phyloP scores from a whole-genome alignment of 1,284 basidiomycete genomes.

The Peniophora sp. region DNA sequence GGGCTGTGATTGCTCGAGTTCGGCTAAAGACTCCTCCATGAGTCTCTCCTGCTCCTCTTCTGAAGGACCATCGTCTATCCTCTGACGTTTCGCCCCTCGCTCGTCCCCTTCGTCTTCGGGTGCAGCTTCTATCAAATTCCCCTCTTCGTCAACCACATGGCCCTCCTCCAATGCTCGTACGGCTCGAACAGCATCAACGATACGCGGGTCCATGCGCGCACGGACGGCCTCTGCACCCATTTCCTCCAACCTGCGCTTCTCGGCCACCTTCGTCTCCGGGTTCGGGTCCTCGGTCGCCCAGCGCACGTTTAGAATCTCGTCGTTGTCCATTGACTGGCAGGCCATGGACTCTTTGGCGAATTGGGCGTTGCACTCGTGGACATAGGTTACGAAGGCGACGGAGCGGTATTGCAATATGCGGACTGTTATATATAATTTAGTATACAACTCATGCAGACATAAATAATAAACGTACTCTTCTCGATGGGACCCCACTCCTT shows the following conservation, averaged over 20 bases:
- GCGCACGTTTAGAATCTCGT: slow-evolving; percentile 96
- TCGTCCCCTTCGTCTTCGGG: slow-evolving; percentile 10
- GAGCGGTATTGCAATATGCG: slow-evolving; percentile 90
- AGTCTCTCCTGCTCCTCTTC: slow-evolving; percentile 10
- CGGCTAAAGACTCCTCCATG: slow-evolving; percentile 1
- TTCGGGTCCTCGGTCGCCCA: slow-evolving; percentile 98
- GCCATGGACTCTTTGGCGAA: slow-evolving; percentile 99
- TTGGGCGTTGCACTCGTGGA: slow-evolving; percentile 79
- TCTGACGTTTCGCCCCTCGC: slow-evolving; percentile 32
- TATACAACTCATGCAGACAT: slow-evolving; percentile 2
- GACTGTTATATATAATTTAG: slow-evolving; percentile 39
- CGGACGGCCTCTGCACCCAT: slow-evolving; percentile 81
- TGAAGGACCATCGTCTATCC: slow-evolving; percentile 18
- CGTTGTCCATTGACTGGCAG: slow-evolving; percentile 94
- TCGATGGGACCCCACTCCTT: slow-evolving; percentile 97
- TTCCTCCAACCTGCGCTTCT: slow-evolving; percentile 75
- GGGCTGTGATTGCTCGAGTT: slow-evolving; percentile 21
- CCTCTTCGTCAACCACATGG: slow-evolving; percentile 42
- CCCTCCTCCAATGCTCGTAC: slow-evolving; percentile 85
- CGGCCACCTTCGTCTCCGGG: slow-evolving; percentile 77
- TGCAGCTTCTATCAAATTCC: slow-evolving; percentile 18
- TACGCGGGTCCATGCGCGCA: slow-evolving; percentile 73
- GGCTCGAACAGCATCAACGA: slow-evolving; percentile 80
- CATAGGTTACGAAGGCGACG: slow-evolving; percentile 96
- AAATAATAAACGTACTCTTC: slow-evolving; percentile 53